Percentiles rank a stretch among this genome's conserved stretches.
Conservation (phyloP, 306 rosid species). For the Delonix regia region DNA sequence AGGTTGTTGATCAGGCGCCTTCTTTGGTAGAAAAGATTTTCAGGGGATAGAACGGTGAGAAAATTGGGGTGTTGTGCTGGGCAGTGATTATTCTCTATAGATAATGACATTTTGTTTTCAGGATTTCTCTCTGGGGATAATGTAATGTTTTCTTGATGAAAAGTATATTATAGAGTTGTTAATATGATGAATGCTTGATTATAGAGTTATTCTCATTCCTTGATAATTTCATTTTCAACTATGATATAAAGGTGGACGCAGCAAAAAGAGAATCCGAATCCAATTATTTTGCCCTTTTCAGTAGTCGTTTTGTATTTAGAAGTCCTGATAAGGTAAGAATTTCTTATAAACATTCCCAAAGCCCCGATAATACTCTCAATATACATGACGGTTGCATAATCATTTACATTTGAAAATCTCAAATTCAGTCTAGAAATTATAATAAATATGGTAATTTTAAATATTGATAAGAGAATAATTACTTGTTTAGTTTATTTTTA, state of each 20-base stretch:
- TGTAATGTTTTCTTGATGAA: constrained; percentile 24
- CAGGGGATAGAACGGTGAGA: constrained; percentile 18
- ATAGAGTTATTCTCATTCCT: not conserved
- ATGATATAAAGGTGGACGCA: not conserved
- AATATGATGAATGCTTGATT: constrained; percentile 17
- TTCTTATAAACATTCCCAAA: too few relatives aligned
- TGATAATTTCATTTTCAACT: not conserved
- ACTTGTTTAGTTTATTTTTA: too few relatives aligned
- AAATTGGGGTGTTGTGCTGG: constrained; percentile 36
- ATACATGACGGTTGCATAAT: too few relatives aligned
- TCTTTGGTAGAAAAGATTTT: constrained; percentile 28
- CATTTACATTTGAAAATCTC: too few relatives aligned
- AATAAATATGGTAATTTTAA: too few relatives aligned
- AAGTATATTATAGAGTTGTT: not conserved
- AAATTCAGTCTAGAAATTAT: not conserved
- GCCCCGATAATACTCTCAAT: too few relatives aligned
- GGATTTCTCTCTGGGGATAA: constrained; percentile 25
- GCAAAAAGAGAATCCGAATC: not conserved
- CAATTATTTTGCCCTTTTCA: too few relatives aligned
- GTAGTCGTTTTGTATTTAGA: too few relatives aligned
- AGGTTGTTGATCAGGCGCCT: constrained; percentile 32
- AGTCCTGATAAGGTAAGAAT: too few relatives aligned
- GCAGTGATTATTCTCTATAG: constrained; percentile 30
- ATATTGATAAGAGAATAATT: too few relatives aligned
- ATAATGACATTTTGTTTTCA: constrained; percentile 40